Base-by-base conservation (phyloP, 345 rosid species). In the Populus deltoides region DNA sequence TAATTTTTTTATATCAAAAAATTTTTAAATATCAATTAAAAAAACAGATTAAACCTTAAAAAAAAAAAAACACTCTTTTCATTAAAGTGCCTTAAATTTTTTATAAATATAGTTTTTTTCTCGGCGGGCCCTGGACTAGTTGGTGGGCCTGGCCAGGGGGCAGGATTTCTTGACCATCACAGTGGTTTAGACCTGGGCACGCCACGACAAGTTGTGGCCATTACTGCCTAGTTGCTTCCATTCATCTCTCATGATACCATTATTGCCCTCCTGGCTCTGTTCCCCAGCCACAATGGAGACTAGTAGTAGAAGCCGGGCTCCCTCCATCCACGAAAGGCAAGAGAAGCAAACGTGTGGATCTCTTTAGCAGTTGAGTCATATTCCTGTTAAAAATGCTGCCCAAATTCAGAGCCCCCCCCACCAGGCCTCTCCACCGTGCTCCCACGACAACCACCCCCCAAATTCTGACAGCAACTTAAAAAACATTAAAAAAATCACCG, bases 361-460 rank as follows among this genome's bases (percentile, higher is more conserved):
- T 66, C 71, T 65, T 31, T 74, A n/a, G 1, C 27, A 57, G 63
- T 57, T n/a, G 63, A 57, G n/a, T 57, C 63, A 25, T 10, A n/a
- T 57, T 57, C 24, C 8, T 22, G 25, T 57, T 57, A 43, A 78
- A 59, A 61, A 84, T 78, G 84, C n/a, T 69, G 71, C n/a, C 82
- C 81, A 76, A 79, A 77, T 72, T 79, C 68, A 68, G 79, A 72
- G 18, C 70, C 57, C 41, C 87, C 65, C 74, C 70, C 81, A 29
- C 31, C 31, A 33, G 43, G 8, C 27, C 72, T 65, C 72, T 25
- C 84, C 89, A 49, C 62, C 43, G 45, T 35, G 36, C 67, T 27
- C 83, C 41, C 71, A 22, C 59, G 24, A 66, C 51, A n/a, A 69
- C 53, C 25, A 16, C 53, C 66, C 24, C 43, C 12, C 38, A 38